A percentile compares a stretch with the other conserved stretches of the same genome.
These are phyloP conservation scores for Penicillium fimorum DNA, from an alignment of 495 filamentous ascomycete species.

Conservation along the genomic window DNA sequence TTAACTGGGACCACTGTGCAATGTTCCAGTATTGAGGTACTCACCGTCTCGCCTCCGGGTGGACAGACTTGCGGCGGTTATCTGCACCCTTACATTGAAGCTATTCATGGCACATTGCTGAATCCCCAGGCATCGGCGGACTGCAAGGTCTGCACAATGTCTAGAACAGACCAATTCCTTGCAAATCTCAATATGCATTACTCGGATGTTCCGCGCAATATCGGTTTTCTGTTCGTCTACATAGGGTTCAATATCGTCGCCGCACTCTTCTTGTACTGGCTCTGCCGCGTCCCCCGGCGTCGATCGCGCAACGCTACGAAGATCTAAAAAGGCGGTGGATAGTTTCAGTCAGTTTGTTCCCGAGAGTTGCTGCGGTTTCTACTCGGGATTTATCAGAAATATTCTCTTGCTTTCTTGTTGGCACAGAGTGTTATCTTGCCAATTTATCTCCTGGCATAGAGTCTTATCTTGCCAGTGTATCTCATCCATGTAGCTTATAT, in stretches of 20 bases:
- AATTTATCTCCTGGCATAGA: neutral
- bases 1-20: conserved; percentile 57
- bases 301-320: conserved; percentile 45
- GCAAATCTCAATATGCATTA: conserved; percentile 47
- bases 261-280: conserved; percentile 75
- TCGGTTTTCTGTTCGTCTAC: conserved; percentile 69
- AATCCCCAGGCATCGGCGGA: conserved; percentile 48
- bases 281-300: conserved; percentile 73
- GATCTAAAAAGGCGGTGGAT: conserved; percentile 11
- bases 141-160: conserved; percentile 63
- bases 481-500: neutral
- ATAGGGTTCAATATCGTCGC: conserved; percentile 74
- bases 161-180: conserved; percentile 63
- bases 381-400: neutral
- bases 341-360: neutral
- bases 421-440: neutral
- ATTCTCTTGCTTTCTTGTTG: neutral
- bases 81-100: conserved; percentile 48
- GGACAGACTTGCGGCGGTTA: conserved; percentile 59
- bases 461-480: neutral
- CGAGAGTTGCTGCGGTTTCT: neutral
- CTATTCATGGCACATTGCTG: conserved; percentile 51
- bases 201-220: conserved; percentile 64
- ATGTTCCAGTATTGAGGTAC: conserved; percentile 62
- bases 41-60: conserved; percentile 52